Conservation (phyloP, 75 land plant species). For the Selaginella moellendorffii region DNA sequence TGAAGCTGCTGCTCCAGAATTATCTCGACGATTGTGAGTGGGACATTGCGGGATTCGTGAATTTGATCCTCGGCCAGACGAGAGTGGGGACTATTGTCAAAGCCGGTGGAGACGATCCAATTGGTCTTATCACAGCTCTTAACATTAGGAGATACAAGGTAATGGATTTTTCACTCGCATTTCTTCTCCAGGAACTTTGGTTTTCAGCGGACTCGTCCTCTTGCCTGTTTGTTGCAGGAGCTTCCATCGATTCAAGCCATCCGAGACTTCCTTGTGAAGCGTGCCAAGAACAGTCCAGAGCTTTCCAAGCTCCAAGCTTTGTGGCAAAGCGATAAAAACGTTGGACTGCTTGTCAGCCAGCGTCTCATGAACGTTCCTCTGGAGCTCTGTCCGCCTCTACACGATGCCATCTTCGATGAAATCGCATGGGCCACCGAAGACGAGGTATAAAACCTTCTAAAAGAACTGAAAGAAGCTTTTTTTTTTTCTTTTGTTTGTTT, state of each 20-base stretch:
- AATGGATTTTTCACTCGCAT: too few relatives aligned
- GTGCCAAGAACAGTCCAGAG: constrained; percentile 24
- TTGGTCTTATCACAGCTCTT: constrained; percentile 49
- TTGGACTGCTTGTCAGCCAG: constrained; percentile 70
- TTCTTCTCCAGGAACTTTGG: too few relatives aligned
- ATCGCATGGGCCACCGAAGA: constrained; percentile 95
- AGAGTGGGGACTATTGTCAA: constrained; percentile 86
- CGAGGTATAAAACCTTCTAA: too few relatives aligned
- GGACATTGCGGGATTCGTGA: constrained; percentile 77
- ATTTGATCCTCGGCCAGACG: constrained; percentile 58
- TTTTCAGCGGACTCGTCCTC: too few relatives aligned
- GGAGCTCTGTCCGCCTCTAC: constrained; percentile 59
- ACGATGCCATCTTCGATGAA: constrained; percentile 81
- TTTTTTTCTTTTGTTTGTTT: too few relatives aligned
- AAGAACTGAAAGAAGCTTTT: too few relatives aligned
- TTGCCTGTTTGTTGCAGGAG: constrained; percentile 29
- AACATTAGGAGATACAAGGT: constrained; percentile 66
- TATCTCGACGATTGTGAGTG: constrained; percentile 61
- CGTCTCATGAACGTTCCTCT: constrained; percentile 66
- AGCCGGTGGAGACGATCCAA: constrained; percentile 53
- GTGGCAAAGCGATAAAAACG: constrained; percentile 37
- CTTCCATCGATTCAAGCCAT: constrained; percentile 44
- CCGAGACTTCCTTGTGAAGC: constrained; percentile 37
- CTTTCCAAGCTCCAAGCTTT: constrained; percentile 24
- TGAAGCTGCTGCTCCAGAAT: constrained; percentile 42